Evolutionary conservation across 176 grass and related monocot species (phyloP).

Genomic region (Avena insularis): DNA sequence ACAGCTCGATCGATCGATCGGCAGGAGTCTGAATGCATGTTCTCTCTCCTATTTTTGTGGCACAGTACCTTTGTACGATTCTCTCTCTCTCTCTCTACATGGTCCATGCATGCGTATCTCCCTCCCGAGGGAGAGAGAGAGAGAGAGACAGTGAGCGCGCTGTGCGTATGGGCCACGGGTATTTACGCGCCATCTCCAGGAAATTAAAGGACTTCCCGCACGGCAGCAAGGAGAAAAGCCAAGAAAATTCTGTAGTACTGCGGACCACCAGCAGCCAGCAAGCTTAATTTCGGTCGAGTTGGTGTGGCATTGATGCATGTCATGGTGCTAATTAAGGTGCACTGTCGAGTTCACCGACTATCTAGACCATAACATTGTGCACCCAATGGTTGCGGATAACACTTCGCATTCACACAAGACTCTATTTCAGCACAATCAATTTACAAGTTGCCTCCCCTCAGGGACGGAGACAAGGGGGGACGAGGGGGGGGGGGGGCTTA

Average conservation of each 20-base stretch:
- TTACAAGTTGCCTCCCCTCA: no score
- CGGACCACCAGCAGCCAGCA: neutral
- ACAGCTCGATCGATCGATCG: constrained; percentile 7
- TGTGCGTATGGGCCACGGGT: neutral
- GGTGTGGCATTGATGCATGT: neutral
- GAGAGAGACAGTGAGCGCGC: neutral
- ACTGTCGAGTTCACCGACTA: neutral
- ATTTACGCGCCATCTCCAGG: neutral
- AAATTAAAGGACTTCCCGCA: neutral
- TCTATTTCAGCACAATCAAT: neutral
- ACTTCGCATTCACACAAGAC: neutral
- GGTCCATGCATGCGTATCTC: neutral
- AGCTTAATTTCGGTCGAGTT: neutral
- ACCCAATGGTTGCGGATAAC: neutral
- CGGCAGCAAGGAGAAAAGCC: neutral
- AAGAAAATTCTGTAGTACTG: neutral
- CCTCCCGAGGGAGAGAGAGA: neutral
- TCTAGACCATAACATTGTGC: neutral
- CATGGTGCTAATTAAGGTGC: neutral
- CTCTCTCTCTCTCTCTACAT: neutral
- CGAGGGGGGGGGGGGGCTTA: no score
- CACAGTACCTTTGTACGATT: neutral
- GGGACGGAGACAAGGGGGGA: no score
- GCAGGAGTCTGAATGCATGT: neutral
- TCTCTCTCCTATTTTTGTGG: constrained; percentile 10